Percentiles rank a stretch among this genome's conserved stretches.
These are phyloP conservation scores for Alternaria conjuncta DNA, from an alignment of 2,329 filamentous ascomycete species.

Conservation along the genomic window DNA sequence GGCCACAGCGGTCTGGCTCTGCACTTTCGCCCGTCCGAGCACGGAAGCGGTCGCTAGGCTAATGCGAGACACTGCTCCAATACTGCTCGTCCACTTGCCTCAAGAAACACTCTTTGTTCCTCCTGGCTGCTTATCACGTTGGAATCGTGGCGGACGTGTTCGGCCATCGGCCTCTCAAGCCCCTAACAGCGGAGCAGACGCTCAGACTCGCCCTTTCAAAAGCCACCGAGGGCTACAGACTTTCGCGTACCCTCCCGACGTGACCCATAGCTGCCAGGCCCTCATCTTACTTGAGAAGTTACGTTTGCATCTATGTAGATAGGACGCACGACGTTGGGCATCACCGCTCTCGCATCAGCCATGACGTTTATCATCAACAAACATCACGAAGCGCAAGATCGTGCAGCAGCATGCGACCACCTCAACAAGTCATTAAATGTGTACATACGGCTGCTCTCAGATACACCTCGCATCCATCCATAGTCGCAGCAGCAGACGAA, in stretches of 20 bases:
- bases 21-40: slow-evolving; percentile 4
- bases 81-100: not conserved
- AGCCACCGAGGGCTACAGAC: not conserved
- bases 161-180: not conserved
- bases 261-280: not conserved
- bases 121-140: not conserved
- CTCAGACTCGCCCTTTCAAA: not conserved
- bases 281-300: not conserved
- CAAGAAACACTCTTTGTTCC: not conserved
- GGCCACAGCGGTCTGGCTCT: slow-evolving; percentile 15
- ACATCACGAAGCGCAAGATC: not conserved
- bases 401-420: not conserved
- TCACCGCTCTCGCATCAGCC: slow-evolving; percentile 17
- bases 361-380: slow-evolving; percentile 18
- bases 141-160: not conserved
- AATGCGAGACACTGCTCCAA: not conserved
- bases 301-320: not conserved
- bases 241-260: not conserved
- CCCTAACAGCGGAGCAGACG: not conserved
- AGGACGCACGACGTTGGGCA: not conserved
- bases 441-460: not conserved
- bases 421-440: not conserved
- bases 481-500: not conserved
- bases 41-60: not conserved
- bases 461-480: not conserved